Base-by-base conservation (phyloP, 495 filamentous ascomycete genomes). In the Amorphotheca resinae region DNA sequence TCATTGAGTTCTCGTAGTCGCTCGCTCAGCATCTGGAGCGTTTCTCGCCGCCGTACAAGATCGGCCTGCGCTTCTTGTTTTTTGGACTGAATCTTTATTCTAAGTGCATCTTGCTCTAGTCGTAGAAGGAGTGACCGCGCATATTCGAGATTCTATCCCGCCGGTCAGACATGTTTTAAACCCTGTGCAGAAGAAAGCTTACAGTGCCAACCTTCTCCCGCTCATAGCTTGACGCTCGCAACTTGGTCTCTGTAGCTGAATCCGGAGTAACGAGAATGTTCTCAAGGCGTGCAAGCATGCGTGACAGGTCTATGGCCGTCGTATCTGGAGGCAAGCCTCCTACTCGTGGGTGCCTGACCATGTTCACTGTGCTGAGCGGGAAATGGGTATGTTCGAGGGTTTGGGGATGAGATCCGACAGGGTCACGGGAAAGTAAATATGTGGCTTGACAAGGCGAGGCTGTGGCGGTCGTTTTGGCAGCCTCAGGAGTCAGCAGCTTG, bases 271-370 rank as follows among this genome's bases (percentile, higher is more conserved):
- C 69, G 36, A 93, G 69, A 45, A 74, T 82, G 38, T 78, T 68
- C 56, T 88, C 78, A 4, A 93, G 66, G 1, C 84, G 78, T 41
- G 67, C 63, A 38, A 93, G 72, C n/a, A 89, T 71, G n/a, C 82
- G 72, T 34, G 66, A 71, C 8, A 89, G 71, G 50, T 82, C 79
- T 15, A 80, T 67, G 12, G 70, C 49, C 14, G 48, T 50, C 12
- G 37, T 22, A 50, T 54, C 51, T n/a, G 28, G 38, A n/a, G 41
- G 3, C 9, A 30, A 20, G 16, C 28, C 22, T 9, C 36, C 38
- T 30, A 22, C 43, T 20, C 23, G 31, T 21, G 51, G 50, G 16
- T 47, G 35, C 14, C 51, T 42, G 17, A 46, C 51, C 51, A 54
- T 54, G 14, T 37, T 37, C 17, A 8, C 15, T 9, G 33, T 21